Evolutionary conservation across 805 yeast species (phyloP), one percentile per base, ranked within the genome.

Genomic region (Candida ascalaphidarum): DNA sequence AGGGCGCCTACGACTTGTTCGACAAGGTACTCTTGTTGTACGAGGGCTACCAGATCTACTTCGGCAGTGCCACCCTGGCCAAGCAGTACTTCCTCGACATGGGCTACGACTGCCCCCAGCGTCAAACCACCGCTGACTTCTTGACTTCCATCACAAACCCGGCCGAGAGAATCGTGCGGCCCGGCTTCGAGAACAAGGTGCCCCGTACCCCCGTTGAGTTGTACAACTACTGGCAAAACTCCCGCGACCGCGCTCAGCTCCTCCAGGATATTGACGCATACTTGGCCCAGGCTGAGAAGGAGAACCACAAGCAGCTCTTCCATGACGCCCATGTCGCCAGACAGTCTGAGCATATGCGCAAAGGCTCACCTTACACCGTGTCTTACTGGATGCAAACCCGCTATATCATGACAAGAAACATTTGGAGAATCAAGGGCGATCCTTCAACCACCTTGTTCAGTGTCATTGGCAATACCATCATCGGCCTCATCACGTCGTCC

Each of bases 11-110:
- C 49, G 66, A 72, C 22, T 52, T 68, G 29, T 78, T 78, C 44
- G 81, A 78, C 49, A 72, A 75, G 37, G 84, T 73, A 7, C 52
- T 68, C 13, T 72, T 78, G 8, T 45, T 79, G 12, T 74, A 75
- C 48, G 68, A 60, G 14, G 80, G 79, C 28, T 53, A 63, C 37
- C 77, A 74, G 48, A 67, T 74, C 28, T 74, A 37, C 50, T 74
- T 58, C 31, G 81, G 81, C 34, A 44, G 54, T 13, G 56, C 65
- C 14, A 47, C 46, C 18, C 29, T 46, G 12, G 79, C 79, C 14
- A 69, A 61, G 41, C 52, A 54, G 17, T 74, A 48, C 44, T 74
- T 74, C 43, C 34, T 55, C 23, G 59, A 55, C 13, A 67, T 73
- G 76, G 81, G 81, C 23, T 74, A 61, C 46, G 57, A 60, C 4